phyloP scores from a whole-genome alignment of 768 basidiomycete genomes.

The Chlorophyllum brunneum region DNA sequence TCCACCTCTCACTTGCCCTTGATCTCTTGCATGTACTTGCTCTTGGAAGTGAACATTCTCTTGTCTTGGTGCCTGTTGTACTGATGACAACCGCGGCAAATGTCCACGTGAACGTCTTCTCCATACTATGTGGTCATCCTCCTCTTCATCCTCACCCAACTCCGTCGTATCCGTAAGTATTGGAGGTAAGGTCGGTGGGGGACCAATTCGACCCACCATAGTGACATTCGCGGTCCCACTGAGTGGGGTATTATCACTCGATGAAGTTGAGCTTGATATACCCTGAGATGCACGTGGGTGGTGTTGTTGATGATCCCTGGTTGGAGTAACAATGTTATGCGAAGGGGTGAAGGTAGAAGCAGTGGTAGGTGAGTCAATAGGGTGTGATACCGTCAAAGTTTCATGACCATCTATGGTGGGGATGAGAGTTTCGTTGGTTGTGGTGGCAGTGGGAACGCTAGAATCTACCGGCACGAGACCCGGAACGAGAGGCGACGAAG shows the following conservation, averaged over 20 bases:
- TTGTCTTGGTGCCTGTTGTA: no score
- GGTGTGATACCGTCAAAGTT: no score
- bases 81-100: no score
- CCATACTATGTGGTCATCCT: no score
- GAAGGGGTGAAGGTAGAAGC: not conserved
- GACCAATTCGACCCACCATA: not conserved
- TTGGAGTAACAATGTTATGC: no score
- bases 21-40: not conserved
- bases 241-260: no score
- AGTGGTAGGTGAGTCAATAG: not conserved
- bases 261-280: not conserved
- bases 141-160: no score
- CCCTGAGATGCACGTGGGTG: not conserved
- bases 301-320: no score
- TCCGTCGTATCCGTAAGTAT: constrained; percentile 1
- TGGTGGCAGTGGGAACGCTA: not conserved
- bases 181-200: constrained; percentile 7
- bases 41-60: not conserved
- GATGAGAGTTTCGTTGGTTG: not conserved
- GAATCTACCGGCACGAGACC: not conserved
- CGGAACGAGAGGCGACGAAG: constrained; percentile 10
- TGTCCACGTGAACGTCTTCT: no score
- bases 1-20: not conserved
- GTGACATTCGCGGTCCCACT: not conserved
- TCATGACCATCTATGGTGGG: not conserved